phyloP scores from a whole-genome alignment of 2,329 filamentous ascomycete genomes.

The Colletotrichum abscissum region DNA sequence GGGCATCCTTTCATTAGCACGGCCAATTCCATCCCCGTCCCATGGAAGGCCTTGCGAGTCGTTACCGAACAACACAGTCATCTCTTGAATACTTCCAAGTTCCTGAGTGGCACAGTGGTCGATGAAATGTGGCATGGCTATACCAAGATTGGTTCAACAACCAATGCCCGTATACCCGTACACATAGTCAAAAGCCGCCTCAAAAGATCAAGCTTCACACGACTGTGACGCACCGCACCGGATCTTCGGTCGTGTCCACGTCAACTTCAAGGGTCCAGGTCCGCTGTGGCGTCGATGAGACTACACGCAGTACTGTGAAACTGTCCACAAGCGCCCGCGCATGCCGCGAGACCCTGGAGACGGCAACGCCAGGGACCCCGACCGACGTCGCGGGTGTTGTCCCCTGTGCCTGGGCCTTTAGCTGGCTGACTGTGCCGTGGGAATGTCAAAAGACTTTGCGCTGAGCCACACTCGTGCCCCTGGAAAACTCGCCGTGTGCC shows the following conservation, averaged over 20 bases:
- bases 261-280: conserved; percentile 19
- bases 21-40: neutral
- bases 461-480: conserved; percentile 28
- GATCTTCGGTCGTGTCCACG: neutral
- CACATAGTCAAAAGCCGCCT: neutral
- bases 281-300: conserved; percentile 2
- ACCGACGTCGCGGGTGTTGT: neutral
- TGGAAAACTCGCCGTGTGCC: neutral
- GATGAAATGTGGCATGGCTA: neutral
- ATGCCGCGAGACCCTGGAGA: conserved; percentile 6
- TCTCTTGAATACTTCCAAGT: neutral
- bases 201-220: neutral
- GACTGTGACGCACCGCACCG: neutral
- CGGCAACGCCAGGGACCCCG: conserved; percentile 2
- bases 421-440: neutral
- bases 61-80: neutral
- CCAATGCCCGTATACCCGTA: neutral
- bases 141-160: neutral
- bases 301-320: neutral
- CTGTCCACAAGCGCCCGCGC: neutral
- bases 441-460: neutral
- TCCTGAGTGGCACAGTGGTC: neutral
- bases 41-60: neutral
- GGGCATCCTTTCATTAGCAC: neutral
- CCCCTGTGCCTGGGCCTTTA: neutral